phyloP scores from a whole-genome alignment of 805 yeast species.

The Zygotorulaspora danielsina region DNA sequence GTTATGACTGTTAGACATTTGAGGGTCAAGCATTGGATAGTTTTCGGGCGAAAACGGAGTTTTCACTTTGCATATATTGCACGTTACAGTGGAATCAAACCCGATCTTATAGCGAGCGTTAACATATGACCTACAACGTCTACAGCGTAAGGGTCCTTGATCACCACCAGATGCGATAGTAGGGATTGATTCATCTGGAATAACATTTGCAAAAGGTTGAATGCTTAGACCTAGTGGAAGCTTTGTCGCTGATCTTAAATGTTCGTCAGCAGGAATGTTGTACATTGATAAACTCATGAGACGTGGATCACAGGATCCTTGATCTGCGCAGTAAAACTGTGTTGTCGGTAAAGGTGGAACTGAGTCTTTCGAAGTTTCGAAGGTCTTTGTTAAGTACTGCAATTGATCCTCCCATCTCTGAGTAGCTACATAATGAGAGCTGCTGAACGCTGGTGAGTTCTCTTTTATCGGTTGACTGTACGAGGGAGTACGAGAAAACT shows the following conservation, averaged over 20 bases:
- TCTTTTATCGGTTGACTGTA: slow-evolving; percentile 5
- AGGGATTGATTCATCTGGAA: slow-evolving; percentile 55
- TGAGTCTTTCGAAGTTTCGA: slow-evolving; percentile 70
- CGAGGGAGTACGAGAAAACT: slow-evolving; percentile 4
- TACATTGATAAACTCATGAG: slow-evolving; percentile 76
- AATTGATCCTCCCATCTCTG: slow-evolving; percentile 37
- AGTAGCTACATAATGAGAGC: slow-evolving; percentile 31
- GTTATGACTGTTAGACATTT: slow-evolving; percentile 52
- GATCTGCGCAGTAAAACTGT: slow-evolving; percentile 65
- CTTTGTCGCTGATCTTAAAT: slow-evolving; percentile 60
- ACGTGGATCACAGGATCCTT: slow-evolving; percentile 79
- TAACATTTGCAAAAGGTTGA: slow-evolving; percentile 75
- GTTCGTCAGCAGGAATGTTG: slow-evolving; percentile 72
- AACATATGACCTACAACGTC: slow-evolving; percentile 84
- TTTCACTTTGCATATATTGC: slow-evolving; percentile 83
- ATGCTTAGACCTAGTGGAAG: slow-evolving; percentile 79
- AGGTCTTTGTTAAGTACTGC: slow-evolving; percentile 41
- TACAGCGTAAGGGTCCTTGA: slow-evolving; percentile 80
- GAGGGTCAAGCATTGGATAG: slow-evolving; percentile 53
- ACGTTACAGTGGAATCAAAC: slow-evolving; percentile 58
- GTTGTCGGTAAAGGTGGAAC: slow-evolving; percentile 82
- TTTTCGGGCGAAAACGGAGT: slow-evolving; percentile 67
- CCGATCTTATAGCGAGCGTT: slow-evolving; percentile 74
- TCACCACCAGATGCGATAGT: slow-evolving; percentile 39
- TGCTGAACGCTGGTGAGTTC: slow-evolving; percentile 12